phyloP scores from a whole-genome alignment of 805 yeast genomes.

The Brettanomyces nanus region DNA sequence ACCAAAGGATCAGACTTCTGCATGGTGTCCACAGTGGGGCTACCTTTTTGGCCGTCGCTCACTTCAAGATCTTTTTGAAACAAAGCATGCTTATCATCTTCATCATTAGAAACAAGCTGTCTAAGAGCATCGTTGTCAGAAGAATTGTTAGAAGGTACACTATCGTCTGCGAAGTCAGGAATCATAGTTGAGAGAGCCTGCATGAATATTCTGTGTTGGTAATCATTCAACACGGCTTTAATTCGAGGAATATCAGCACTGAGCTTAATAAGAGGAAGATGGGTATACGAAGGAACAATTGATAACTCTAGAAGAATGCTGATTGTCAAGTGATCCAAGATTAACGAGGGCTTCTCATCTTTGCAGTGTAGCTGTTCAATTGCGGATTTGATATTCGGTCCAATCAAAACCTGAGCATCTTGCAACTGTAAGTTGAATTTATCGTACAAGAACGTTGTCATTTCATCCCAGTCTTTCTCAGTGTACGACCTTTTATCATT shows the following conservation, averaged over 20 bases:
- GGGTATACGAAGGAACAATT: constrained; percentile 72
- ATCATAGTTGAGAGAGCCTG: constrained; percentile 60
- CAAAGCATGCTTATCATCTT: constrained; percentile 1
- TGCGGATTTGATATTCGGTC: constrained; percentile 71
- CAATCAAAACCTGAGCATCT: constrained; percentile 84
- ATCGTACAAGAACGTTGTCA: constrained; percentile 83
- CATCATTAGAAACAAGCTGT: constrained; percentile 4
- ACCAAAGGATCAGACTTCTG: background rate
- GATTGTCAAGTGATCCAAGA: constrained; percentile 70
- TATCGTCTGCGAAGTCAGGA: constrained; percentile 36
- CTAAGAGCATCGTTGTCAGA: background rate
- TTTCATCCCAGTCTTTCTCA: constrained; percentile 63
- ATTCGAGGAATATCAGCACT: constrained; percentile 73
- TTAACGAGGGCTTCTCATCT: constrained; percentile 41
- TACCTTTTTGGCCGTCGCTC: background rate
- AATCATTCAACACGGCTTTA: constrained; percentile 69
- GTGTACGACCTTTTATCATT: constrained; percentile 47
- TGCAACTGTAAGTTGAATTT: constrained; percentile 67
- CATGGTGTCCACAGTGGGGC: background rate
- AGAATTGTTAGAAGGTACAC: background rate
- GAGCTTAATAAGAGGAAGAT: constrained; percentile 62
- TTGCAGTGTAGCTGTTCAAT: constrained; percentile 58
- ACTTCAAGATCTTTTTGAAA: constrained; percentile 1
- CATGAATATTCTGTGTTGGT: constrained; percentile 85
- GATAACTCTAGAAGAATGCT: constrained; percentile 72